Base-by-base conservation (phyloP, 2,329 filamentous ascomycete genomes). In the Neopestalotiopsis rosae region DNA sequence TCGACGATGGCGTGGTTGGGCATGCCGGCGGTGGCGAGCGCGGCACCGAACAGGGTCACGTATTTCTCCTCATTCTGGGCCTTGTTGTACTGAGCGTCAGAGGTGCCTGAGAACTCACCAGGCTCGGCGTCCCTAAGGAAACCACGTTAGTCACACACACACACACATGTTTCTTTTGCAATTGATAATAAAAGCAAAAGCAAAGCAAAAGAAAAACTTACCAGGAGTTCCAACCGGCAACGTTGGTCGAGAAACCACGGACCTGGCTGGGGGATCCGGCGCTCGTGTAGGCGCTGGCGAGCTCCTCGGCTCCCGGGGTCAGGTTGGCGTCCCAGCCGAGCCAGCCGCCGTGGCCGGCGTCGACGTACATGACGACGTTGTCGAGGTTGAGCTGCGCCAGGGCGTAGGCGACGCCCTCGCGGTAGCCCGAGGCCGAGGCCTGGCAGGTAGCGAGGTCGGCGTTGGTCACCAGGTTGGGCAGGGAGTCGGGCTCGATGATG, bases 31-130 rank as follows among this genome's bases (percentile, higher is more conserved):
- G 82, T 77, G 10, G 84, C 81, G 64, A 93, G 87, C 42, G 91
- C 88, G 9, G 87, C 86, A 7, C 90, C 90, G 77, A 97, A 91
- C 71, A 91, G 92, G 66, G 84, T 76, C 32, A 87, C 81, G 81
- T 90, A 94, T 77, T 85, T 86, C 72, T 78, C 85, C 77, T 84
- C 83, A 74, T 89, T 88, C 74, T 87, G 87, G 76, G 85, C 82
- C 73, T 81, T 76, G 81, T 88, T 86, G 76, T 81, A 78, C 81
- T 73, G 76, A 75, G 76, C 76, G 70, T 79, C 88, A 13, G 80
- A 72, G 57, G 73, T 73, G n/a, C 65, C 65, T 20, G 77, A 68
- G 73, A 79, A 79, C 75, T 79, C 77, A 65, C 77, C 76, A 34
- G 77, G 77, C 52, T 66, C 67, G 65, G 75, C 67, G 71, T 79